phyloP scores from a whole-genome alignment of 1,284 basidiomycete genomes.

The Tetrapyrgos nigripes region DNA sequence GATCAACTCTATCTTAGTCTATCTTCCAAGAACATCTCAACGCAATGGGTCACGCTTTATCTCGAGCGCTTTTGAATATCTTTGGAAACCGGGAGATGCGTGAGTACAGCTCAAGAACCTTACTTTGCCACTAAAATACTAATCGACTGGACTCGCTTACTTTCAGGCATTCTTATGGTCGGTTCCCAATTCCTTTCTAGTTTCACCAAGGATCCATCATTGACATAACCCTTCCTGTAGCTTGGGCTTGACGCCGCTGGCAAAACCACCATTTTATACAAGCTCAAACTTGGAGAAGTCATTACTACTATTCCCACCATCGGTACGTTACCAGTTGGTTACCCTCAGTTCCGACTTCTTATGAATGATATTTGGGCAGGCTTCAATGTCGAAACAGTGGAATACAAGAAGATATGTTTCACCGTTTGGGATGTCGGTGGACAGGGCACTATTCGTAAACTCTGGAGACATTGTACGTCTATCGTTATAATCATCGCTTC shows the following conservation, averaged over 20 bases:
- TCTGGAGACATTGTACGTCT: constrained; percentile 97
- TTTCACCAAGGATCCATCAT: constrained; percentile 16
- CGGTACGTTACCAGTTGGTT: constrained; percentile 59
- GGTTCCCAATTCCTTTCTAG: constrained; percentile 25
- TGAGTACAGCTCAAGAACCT: constrained; percentile 54
- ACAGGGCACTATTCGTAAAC: constrained; percentile 98
- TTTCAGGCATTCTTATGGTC: constrained; percentile 79
- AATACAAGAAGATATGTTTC: constrained; percentile 99
- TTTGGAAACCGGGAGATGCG: constrained; percentile 99
- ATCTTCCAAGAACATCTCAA: no score
- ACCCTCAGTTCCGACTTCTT: background rate
- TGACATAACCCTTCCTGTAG: constrained; percentile 39
- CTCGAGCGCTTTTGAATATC: constrained; percentile 82
- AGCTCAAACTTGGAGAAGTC: constrained; percentile 98
- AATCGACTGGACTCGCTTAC: constrained; percentile 40
- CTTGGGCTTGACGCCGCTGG: constrained; percentile 97
- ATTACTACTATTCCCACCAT: constrained; percentile 99
- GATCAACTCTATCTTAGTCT: no score
- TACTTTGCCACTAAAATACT: constrained; percentile 53
- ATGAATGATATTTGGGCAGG: constrained; percentile 56
- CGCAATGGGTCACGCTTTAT: constrained; percentile 87
- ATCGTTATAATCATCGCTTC: constrained; percentile 24
- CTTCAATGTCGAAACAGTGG: constrained; percentile 99
- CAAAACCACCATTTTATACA: constrained; percentile 98
- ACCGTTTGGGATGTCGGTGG: constrained; percentile 99